These are phyloP conservation scores for Torrubiellomyces zombiae DNA, from an alignment of 2,329 filamentous ascomycete genomes.

Conservation along the genomic window DNA sequence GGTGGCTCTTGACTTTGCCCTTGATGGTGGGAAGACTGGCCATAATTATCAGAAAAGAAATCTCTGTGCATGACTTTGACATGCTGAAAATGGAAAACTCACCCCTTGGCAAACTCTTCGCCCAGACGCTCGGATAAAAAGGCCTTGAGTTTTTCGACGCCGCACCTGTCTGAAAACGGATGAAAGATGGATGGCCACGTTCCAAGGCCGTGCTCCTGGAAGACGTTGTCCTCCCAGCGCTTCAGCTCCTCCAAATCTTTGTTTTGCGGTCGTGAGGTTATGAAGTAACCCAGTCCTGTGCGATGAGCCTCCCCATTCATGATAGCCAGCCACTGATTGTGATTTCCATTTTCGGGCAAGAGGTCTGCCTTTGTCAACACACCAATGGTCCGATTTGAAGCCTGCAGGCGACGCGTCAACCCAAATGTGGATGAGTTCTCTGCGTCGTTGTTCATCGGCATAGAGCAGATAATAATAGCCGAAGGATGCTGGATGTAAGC, in stretches of 20 bases:
- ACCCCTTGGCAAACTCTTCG: constrained; percentile 36
- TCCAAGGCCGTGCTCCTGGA: constrained; percentile 20
- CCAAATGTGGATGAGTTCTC: constrained; percentile 57
- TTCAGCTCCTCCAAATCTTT: constrained; percentile 35
- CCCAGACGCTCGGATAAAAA: constrained; percentile 36
- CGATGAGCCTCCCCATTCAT: constrained; percentile 43
- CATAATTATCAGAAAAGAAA: background rate
- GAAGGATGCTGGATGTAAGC: constrained; percentile 53
- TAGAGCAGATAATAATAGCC: constrained; percentile 60
- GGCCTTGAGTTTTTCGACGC: constrained; percentile 33
- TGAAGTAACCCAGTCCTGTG: constrained; percentile 62
- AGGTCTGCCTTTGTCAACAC: constrained; percentile 79
- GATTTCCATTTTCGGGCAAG: constrained; percentile 32
- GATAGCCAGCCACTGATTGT: constrained; percentile 43
- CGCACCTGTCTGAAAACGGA: constrained; percentile 29
- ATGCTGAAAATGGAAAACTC: constrained; percentile 6
- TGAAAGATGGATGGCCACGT: constrained; percentile 34
- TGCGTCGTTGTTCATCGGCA: constrained; percentile 63
- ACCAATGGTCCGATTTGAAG: constrained; percentile 46
- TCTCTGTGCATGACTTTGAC: background rate
- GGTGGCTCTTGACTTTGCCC: constrained; percentile 30
- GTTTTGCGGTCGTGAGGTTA: constrained; percentile 50
- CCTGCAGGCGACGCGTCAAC: constrained; percentile 41
- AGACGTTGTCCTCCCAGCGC: constrained; percentile 35
- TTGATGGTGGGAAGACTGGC: constrained; percentile 34